Conservation (phyloP, 169 alveolate genomes). For the Plasmodium sp. region DNA sequence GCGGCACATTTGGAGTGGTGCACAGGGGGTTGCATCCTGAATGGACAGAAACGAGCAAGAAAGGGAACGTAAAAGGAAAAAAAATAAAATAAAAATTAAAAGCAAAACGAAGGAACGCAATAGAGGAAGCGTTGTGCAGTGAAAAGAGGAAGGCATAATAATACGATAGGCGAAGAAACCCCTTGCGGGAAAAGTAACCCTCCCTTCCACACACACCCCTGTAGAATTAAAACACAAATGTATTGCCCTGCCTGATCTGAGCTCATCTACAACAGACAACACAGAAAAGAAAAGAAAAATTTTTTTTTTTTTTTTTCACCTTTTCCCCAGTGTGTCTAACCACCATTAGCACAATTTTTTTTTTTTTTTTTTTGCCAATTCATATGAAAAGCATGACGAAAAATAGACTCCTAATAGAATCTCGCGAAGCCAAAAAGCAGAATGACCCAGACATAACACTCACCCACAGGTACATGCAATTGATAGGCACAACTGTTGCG, state of each 20-base stretch:
- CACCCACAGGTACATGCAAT: conserved; percentile 65
- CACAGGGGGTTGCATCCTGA: conserved; percentile 10
- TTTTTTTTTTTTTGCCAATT: not conserved
- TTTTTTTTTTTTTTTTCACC: not conserved
- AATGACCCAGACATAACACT: conserved; percentile 83
- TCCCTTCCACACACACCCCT: not conserved
- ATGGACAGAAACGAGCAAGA: not conserved
- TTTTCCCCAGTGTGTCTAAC: not conserved
- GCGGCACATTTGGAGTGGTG: conserved; percentile 39
- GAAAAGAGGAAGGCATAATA: not conserved
- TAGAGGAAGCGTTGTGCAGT: not conserved
- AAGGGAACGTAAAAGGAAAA: not conserved
- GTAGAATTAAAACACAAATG: not conserved
- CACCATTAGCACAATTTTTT: not conserved
- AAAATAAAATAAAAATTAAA: not conserved
- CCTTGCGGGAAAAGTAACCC: not conserved
- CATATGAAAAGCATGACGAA: conserved; percentile 47
- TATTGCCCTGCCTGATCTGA: not conserved
- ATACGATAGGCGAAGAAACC: not conserved
- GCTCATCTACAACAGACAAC: not conserved
- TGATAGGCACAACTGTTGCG: not conserved
- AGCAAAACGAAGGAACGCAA: not conserved
- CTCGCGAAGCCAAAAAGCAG: conserved; percentile 80
- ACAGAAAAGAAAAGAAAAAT: not conserved
- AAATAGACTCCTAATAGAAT: conserved; percentile 83